Evolutionary conservation across 2,329 filamentous ascomycete species (phyloP).

Genomic region (Sporothrix dimorphospora): DNA sequence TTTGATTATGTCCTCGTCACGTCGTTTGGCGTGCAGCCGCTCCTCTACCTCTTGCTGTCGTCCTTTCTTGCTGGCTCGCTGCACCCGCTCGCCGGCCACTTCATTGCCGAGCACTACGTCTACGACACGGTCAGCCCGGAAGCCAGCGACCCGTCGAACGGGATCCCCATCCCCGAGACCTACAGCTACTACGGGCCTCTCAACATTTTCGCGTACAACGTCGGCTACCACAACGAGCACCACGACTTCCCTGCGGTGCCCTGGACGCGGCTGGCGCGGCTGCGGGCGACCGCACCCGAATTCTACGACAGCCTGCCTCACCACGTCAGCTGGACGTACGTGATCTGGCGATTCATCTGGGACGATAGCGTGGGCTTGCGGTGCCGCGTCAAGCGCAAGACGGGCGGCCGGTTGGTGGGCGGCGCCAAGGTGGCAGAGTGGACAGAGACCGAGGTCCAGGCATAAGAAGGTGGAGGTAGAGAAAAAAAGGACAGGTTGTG

Average conservation of each 20-base stretch:
- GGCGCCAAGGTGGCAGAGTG: slow-evolving; percentile 56
- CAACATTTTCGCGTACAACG: slow-evolving; percentile 94
- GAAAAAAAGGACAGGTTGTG: background rate
- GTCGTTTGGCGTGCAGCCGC: slow-evolving; percentile 62
- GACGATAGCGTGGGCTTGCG: slow-evolving; percentile 88
- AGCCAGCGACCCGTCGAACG: slow-evolving; percentile 60
- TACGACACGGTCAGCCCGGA: slow-evolving; percentile 65
- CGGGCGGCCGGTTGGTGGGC: slow-evolving; percentile 68
- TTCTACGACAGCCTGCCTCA: slow-evolving; percentile 88
- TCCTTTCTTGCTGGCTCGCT: slow-evolving; percentile 93
- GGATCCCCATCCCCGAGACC: slow-evolving; percentile 80
- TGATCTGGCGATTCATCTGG: slow-evolving; percentile 93
- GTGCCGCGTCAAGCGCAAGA: slow-evolving; percentile 89
- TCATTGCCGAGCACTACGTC: slow-evolving; percentile 97
- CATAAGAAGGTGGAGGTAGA: slow-evolving; percentile 35
- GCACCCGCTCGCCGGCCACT: slow-evolving; percentile 94
- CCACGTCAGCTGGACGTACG: slow-evolving; percentile 88
- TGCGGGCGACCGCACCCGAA: slow-evolving; percentile 81
- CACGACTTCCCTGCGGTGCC: slow-evolving; percentile 97
- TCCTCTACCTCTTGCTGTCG: slow-evolving; percentile 84
- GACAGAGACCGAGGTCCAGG: slow-evolving; percentile 72
- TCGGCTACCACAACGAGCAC: slow-evolving; percentile 97
- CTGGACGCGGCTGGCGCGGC: slow-evolving; percentile 80
- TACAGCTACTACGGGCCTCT: slow-evolving; percentile 95
- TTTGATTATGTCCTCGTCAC: slow-evolving; percentile 76